Evolutionary conservation across 2,329 filamentous ascomycete genomes (phyloP).

Genomic region (Neofusicoccum parvum): DNA sequence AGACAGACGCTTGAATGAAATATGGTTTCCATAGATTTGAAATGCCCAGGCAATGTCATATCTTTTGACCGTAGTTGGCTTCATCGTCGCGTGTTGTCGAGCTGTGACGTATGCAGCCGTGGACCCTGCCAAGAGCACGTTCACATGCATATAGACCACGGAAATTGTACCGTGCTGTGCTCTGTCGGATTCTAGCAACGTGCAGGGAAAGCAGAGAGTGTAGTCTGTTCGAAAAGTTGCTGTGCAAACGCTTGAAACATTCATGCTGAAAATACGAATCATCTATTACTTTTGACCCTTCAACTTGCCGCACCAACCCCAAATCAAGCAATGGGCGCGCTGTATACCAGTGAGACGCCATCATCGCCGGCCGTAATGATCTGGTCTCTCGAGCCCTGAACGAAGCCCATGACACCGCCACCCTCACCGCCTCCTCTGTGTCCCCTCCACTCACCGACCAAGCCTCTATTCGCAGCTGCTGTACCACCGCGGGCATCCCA

Average conservation of each 20-base stretch:
- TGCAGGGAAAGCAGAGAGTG: too few relatives aligned
- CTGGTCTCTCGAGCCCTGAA: slow-evolving; percentile 54
- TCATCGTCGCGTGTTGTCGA: background rate
- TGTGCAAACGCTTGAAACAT: too few relatives aligned
- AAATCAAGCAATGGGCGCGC: slow-evolving; percentile 33
- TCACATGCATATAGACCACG: background rate
- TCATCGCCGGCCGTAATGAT: slow-evolving; percentile 93
- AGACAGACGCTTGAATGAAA: background rate
- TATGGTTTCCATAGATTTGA: background rate
- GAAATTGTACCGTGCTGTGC: background rate
- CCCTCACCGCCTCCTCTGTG: slow-evolving; percentile 83
- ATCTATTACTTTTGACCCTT: background rate
- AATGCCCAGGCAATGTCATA: background rate
- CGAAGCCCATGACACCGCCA: slow-evolving; percentile 87
- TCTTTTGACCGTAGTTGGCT: background rate
- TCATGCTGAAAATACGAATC: background rate
- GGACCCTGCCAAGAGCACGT: slow-evolving; percentile 8
- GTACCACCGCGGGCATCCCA: slow-evolving; percentile 81
- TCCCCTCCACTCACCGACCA: slow-evolving; percentile 86
- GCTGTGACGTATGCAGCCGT: background rate
- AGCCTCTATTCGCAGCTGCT: slow-evolving; percentile 65
- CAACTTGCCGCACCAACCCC: background rate
- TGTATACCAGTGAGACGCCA: slow-evolving; percentile 68
- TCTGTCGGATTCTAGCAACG: background rate
- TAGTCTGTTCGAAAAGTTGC: too few relatives aligned